These are phyloP conservation scores for Straminergon stramineum DNA, from an alignment of 225 moss, liverwort and hornwort species.

Conservation along the genomic window DNA sequence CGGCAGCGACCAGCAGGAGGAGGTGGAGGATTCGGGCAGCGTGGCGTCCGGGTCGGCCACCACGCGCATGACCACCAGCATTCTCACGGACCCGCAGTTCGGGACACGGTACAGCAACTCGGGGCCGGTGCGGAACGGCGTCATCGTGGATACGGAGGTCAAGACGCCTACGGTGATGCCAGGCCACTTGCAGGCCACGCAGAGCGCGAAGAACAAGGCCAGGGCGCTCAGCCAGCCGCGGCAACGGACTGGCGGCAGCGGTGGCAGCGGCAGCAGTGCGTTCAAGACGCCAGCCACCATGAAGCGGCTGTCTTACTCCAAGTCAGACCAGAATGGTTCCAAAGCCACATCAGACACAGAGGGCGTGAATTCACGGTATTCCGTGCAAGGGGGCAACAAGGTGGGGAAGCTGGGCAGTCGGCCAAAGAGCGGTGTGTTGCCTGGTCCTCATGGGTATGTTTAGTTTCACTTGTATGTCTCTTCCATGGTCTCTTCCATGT, in stretches of 20 bases:
- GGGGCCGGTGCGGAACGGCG: slow-evolving; percentile 60
- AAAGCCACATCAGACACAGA: not conserved
- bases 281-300: slow-evolving; percentile 39
- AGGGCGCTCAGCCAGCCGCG: slow-evolving; percentile 70
- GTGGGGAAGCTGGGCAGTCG: not conserved
- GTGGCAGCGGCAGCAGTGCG: slow-evolving; percentile 1
- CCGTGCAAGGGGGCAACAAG: slow-evolving; percentile 3
- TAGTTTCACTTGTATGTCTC: not conserved
- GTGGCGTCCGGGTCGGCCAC: slow-evolving; percentile 31
- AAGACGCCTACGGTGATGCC: slow-evolving; percentile 14
- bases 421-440: slow-evolving; percentile 22
- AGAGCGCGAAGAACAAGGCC: slow-evolving; percentile 68
- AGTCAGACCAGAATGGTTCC: not conserved
- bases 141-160: slow-evolving; percentile 69
- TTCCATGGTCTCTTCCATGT: not conserved
- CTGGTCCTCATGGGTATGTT: not conserved
- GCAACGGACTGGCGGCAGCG: slow-evolving; percentile 32
- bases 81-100: slow-evolving; percentile 52
- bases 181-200: slow-evolving; percentile 70
- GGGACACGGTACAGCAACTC: slow-evolving; percentile 70
- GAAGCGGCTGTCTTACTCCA: slow-evolving; percentile 55
- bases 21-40: slow-evolving; percentile 51
- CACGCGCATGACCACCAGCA: slow-evolving; percentile 51
- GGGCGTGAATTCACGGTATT: not conserved
- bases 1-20: slow-evolving; percentile 21